Evolutionary conservation across 352 stramenopile species (phyloP).

Genomic region (Phytophthora lateralis): DNA sequence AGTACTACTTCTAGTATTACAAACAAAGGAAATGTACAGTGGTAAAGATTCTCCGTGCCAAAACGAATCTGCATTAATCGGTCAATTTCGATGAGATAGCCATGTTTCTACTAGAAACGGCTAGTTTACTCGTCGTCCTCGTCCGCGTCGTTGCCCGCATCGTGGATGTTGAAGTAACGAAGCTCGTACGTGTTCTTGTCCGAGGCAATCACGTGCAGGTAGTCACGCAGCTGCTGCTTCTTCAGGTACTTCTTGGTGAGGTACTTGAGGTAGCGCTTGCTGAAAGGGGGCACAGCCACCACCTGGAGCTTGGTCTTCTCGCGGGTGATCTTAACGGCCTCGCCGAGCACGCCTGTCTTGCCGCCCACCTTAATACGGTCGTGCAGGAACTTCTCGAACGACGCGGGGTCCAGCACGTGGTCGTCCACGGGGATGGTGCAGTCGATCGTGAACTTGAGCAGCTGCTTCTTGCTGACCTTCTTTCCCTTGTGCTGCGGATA

Average conservation of each 20-base stretch:
- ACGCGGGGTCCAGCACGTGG: slow-evolving; percentile 98
- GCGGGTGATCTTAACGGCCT: slow-evolving; percentile 94
- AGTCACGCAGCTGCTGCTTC: slow-evolving; percentile 99
- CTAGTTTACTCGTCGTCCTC: slow-evolving; percentile 88
- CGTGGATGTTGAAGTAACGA: slow-evolving; percentile 98
- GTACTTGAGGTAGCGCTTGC: slow-evolving; percentile 99
- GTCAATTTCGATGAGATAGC: slow-evolving; percentile 27
- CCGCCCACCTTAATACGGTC: slow-evolving; percentile 99
- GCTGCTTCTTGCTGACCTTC: slow-evolving; percentile 90
- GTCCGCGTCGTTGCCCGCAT: slow-evolving; percentile 90
- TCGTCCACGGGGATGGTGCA: slow-evolving; percentile 98
- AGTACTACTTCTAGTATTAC: too few species aligned
- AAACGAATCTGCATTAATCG: slow-evolving; percentile 42
- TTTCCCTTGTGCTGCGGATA: slow-evolving; percentile 76
- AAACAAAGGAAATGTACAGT: not conserved
- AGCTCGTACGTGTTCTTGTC: slow-evolving; percentile 99
- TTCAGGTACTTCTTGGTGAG: slow-evolving; percentile 99
- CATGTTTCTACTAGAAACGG: slow-evolving; percentile 6
- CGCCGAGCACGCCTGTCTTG: slow-evolving; percentile 97
- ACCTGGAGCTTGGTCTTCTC: slow-evolving; percentile 98
- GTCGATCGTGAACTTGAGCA: slow-evolving; percentile 94
- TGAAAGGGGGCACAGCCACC: slow-evolving; percentile 94
- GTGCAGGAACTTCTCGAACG: slow-evolving; percentile 99
- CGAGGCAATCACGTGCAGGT: slow-evolving; percentile 98
- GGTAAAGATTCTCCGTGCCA: slow-evolving; percentile 30